Base-by-base conservation (phyloP, 2,329 filamentous ascomycete genomes). In the Monosporascus sp. region DNA sequence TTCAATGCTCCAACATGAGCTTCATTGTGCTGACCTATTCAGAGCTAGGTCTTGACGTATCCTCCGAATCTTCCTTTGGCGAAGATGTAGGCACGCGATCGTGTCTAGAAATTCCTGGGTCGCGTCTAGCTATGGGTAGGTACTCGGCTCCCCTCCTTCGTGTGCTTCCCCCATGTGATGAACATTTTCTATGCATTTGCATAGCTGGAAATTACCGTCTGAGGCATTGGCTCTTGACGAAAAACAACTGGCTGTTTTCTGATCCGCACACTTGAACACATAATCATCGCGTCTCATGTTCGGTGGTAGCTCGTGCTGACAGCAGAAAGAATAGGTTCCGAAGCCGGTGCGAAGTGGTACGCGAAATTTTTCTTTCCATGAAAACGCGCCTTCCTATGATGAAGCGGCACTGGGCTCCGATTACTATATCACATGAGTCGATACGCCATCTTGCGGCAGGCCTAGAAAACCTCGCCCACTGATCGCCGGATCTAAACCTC, bases 391-490 rank as follows among this genome's bases (percentile, higher is more conserved):
- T 61, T 74, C 70, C 66, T 63, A 84, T 89, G 89, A 93, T 91
- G 89, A 91, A 88, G 80, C 75, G 89, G 91, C 91, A 96, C 91
- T 96, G 91, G 91, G 91, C 91, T 93, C 91, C 87, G 91, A 95
- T 78, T 65, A 72, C 68, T 71, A 73, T 68, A 68, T 68, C 71
- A 73, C 77, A 84, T 85, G 91, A 91, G 91, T 78, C 72, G 89
- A 91, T 85, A 83, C 88, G 84, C 90, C 91, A 89, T 75, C 82
- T 89, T 89, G 90, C 75, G 91, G 89, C 91, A 96, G 91, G 91
- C 91, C 90, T 96, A 95, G 91, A 95, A 96, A 96, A 96, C 92
- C 91, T 96, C 85, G 91, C 89, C 91, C 89, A 93, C 91, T 96
- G 91, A 96, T 75, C 62, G 62, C 61, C 58, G 64, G 43, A 45